Percentiles rank a stretch among this genome's conserved stretches.
These are phyloP conservation scores for Ophiostoma triangulosporum DNA, from an alignment of 2,329 filamentous ascomycete species.

Conservation along the genomic window DNA sequence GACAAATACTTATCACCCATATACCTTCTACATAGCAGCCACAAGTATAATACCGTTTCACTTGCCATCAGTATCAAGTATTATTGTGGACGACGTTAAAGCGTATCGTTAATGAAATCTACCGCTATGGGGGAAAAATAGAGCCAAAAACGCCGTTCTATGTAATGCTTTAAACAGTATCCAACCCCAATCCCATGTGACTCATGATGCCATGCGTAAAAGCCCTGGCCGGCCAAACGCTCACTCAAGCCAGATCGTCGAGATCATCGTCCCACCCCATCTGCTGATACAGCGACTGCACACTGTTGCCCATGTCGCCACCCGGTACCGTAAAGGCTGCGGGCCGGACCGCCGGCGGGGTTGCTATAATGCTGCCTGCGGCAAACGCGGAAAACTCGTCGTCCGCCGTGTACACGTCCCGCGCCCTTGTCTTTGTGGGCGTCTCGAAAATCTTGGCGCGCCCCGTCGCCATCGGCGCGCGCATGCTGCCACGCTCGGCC, in stretches of 20 bases:
- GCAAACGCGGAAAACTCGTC: no score
- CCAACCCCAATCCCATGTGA: no score
- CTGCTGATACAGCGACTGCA: constrained; percentile 36
- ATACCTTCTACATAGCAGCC: no score
- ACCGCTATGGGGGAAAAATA: no score
- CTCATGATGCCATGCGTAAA: no score
- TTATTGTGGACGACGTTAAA: no score
- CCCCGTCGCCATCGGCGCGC: not conserved
- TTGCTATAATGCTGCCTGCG: not conserved
- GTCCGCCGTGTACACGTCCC: not conserved
- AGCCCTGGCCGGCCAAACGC: no score
- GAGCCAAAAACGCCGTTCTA: constrained; percentile 7
- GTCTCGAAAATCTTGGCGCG: constrained; percentile 16
- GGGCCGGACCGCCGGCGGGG: not conserved
- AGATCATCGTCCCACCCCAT: constrained; percentile 46
- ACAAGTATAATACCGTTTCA: no score
- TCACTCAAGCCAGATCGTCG: constrained; percentile 15
- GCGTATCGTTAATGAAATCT: no score
- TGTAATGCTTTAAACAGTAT: no score
- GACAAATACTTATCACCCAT: no score
- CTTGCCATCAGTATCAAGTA: no score
- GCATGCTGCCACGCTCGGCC: not conserved
- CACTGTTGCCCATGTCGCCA: constrained; percentile 15
- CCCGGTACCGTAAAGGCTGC: not conserved
- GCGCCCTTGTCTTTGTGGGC: constrained; percentile 15